These are phyloP conservation scores for Zasmidium angulare DNA, from an alignment of 2,329 filamentous ascomycete species.

Conservation along the genomic window DNA sequence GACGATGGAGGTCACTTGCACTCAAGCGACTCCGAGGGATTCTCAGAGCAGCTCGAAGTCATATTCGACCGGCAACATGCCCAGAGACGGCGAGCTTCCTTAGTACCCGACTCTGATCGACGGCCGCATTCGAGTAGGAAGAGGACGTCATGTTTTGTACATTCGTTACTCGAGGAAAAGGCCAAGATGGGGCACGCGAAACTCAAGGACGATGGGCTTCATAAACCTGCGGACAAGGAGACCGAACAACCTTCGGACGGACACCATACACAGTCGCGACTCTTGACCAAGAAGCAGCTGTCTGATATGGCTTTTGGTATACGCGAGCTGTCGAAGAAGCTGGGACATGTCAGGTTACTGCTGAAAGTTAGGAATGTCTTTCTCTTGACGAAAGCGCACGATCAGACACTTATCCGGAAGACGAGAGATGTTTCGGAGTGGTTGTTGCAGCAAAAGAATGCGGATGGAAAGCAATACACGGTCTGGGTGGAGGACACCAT, in stretches of 20 bases:
- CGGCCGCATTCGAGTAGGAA: slow-evolving; percentile 38
- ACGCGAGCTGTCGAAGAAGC: slow-evolving; percentile 79
- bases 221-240: slow-evolving; percentile 46
- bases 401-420: slow-evolving; percentile 73
- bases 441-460: slow-evolving; percentile 70
- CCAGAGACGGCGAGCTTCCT: slow-evolving; percentile 61
- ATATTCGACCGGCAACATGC: slow-evolving; percentile 54
- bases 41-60: slow-evolving; percentile 48
- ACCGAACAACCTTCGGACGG: slow-evolving; percentile 33
- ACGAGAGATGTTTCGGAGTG: slow-evolving; percentile 76
- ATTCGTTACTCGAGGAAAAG: slow-evolving; percentile 56
- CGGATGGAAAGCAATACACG: slow-evolving; percentile 61
- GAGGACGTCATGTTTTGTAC: slow-evolving; percentile 61
- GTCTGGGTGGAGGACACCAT: slow-evolving; percentile 80
- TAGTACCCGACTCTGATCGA: slow-evolving; percentile 39
- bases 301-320: slow-evolving; percentile 98
- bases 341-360: slow-evolving; percentile 79
- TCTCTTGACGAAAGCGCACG: slow-evolving; percentile 87
- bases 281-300: slow-evolving; percentile 90
- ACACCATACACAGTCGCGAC: slow-evolving; percentile 59
- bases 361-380: slow-evolving; percentile 82
- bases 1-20: slow-evolving; percentile 9
- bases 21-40: slow-evolving; percentile 31
- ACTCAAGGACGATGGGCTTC: slow-evolving; percentile 26
- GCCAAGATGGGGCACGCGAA: slow-evolving; percentile 32